Conservation (phyloP, 148 eudicot species). For the Rhododendron ferrugineum region DNA sequence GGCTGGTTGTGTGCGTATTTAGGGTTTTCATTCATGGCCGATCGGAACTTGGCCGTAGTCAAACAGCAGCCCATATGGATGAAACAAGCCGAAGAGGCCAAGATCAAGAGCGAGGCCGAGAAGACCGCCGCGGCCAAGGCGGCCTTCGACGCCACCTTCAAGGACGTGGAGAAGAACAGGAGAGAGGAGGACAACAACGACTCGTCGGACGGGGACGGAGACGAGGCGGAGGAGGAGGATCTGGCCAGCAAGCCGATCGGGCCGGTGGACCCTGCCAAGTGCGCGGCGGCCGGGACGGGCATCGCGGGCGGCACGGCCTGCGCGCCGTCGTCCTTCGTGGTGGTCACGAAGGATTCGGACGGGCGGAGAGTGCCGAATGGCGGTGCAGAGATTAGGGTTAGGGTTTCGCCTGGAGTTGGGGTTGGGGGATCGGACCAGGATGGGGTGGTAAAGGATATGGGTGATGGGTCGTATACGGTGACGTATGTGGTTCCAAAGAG, state of each 20-base stretch:
- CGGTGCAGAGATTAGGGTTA: slow-evolving; percentile 65
- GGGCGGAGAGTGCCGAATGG: slow-evolving; percentile 66
- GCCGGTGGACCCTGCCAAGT: slow-evolving; percentile 74
- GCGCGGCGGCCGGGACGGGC: slow-evolving; percentile 90
- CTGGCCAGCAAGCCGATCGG: slow-evolving; percentile 67
- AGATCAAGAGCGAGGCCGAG: slow-evolving; percentile 90
- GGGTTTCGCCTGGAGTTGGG: slow-evolving; percentile 67
- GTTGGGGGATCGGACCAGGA: slow-evolving; percentile 87
- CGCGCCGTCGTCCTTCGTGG: slow-evolving; percentile 48
- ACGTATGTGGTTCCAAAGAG: slow-evolving; percentile 89
- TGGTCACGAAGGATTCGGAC: slow-evolving; percentile 79
- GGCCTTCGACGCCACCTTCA: slow-evolving; percentile 94
- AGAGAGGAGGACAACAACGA: slow-evolving; percentile 7
- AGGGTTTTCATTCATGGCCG: slow-evolving; percentile 55
- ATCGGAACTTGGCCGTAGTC: slow-evolving; percentile 45
- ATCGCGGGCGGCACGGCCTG: slow-evolving; percentile 87
- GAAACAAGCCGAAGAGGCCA: slow-evolving; percentile 96
- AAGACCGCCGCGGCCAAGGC: slow-evolving; percentile 91
- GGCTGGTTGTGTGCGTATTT: slow-evolving; percentile 6
- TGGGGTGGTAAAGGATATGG: slow-evolving; percentile 86
- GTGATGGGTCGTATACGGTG: slow-evolving; percentile 80
- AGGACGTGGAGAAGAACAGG: slow-evolving; percentile 51
- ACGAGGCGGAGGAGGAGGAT: slow-evolving; percentile 46
- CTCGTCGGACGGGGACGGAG: slow-evolving; percentile 42
- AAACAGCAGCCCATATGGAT: slow-evolving; percentile 67